Evolutionary conservation across 768 basidiomycete species (phyloP), one percentile per base, ranked within the genome.

Genomic region (Tulasnella sp.): DNA sequence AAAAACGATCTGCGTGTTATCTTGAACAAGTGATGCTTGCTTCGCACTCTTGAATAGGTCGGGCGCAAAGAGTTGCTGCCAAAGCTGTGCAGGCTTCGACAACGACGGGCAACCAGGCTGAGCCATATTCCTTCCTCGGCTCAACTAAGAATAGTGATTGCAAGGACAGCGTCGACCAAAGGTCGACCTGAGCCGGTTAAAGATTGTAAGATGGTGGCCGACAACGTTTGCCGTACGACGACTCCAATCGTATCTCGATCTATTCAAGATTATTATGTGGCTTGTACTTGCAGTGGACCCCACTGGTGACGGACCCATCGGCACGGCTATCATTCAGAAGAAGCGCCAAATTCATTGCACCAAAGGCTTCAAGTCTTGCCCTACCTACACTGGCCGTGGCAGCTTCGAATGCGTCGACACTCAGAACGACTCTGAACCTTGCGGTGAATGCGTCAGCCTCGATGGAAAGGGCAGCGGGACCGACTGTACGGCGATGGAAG

Each of bases 401-500:
- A 72, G 79, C 28, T 75, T 80, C 79, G 72, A 80, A 22, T 80
- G 79, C 44, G 72, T 80, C 37, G 46, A 80, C 31, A 75, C 44
- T 8, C 16, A 24, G 31, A 74, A 44, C 58, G 79, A 80, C 41
- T 31, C 74, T 24, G 79, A 75, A 34, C 46, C 69, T 24, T 80
- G 79, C 72, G 79, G 79, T 44, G 79, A 72, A 12, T 80, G 79
- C 34, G 20, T 75, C 31, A 31, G 6, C 11, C 24, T 73, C 3
- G 81, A 78, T 0, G 80, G 72, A 40, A 69, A 77, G 18, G 80
- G 72, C 40, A 31, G 1, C 0, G 88, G 88, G 2, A 81, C 87
- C 48, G 88, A 89, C 83, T 89, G 89, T 83, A 88, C 87, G 74
- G 83, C 85, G 9, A 88, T 89, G 80, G 86, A 86, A 16, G 84